Evolutionary conservation across 306 rosid species (phyloP), one percentile per base, ranked within the genome.

Genomic region (Prosopis cineraria): DNA sequence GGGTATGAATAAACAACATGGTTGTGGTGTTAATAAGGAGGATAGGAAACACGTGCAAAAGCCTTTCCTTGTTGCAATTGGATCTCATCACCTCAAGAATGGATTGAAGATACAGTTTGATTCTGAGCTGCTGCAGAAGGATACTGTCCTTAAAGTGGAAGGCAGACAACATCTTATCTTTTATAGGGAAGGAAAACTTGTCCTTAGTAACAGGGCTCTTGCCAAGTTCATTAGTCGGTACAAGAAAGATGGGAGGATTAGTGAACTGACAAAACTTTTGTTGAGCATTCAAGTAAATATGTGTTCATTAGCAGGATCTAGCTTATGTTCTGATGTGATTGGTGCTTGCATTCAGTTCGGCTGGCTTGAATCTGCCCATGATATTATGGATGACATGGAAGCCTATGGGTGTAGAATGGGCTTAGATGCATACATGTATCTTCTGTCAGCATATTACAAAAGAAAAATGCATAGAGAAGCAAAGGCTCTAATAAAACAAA

Each of bases 361-460:
- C 48, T 92, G 98, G 98, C 87, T 94, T 78, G 97, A 89, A 78
- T 84, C 84, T 58, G 97, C 97, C 48, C 97, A 94, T 72, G 98
- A 94, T 82, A 87, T 94, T 80, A 82, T 92, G 88, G 97, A 94
- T 52, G 97, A 94, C 70, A 69, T 82, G 78, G 91, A 84, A 78
- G 84, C 90, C 45, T 80, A 66, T 43, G 90, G 83, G 27, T 73
- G 82, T 68, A 82, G 89, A 34, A 16, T 89, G 82, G 84, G 82
- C 69, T 1, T 20, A 69, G 31, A 56, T 22, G 56, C 85, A 11
- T 90, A 85, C 63, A 58, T 78, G 67, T 83, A 77, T 68, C 93
- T 94, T 52, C 72, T 88, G 78, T 76, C 77, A 59, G 93, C 97
- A 41, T 94, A 94, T 80, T 74, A 78, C 83, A 88, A 73, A 47